Percentiles rank a stretch among this genome's conserved stretches.
These are phyloP conservation scores for Candida pseudocylindracea DNA, from an alignment of 1,139 yeast species.

Conservation along the genomic window DNA sequence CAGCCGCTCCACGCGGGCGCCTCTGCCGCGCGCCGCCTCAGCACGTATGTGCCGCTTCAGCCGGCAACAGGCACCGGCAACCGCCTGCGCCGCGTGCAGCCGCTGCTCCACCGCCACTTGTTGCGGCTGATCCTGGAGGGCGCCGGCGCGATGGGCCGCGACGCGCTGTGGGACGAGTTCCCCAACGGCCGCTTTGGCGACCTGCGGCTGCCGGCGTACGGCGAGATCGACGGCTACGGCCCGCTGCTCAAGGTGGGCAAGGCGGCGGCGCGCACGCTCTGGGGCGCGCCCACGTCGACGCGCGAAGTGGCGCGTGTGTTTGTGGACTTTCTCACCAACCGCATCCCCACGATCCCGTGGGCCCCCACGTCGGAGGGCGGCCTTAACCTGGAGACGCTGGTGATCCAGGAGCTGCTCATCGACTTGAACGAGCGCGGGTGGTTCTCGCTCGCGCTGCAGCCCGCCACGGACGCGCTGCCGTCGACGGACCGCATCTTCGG, in stretches of 20 bases:
- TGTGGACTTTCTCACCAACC: constrained; percentile 51
- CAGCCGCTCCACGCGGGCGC: neutral
- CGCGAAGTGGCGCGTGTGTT: constrained; percentile 50
- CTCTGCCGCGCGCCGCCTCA: neutral
- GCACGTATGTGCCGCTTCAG: too few relatives aligned
- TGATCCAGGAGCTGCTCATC: constrained; percentile 79
- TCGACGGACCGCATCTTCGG: constrained; percentile 81
- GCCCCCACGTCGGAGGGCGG: constrained; percentile 35
- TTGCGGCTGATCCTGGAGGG: constrained; percentile 66
- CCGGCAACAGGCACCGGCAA: neutral
- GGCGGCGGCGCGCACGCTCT: constrained; percentile 12
- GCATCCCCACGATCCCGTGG: constrained; percentile 75
- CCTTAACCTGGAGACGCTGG: constrained; percentile 70
- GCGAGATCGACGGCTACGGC: constrained; percentile 95
- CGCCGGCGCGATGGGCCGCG: constrained; percentile 68
- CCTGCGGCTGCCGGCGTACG: constrained; percentile 91
- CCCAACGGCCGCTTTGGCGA: constrained; percentile 98
- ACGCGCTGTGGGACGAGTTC: constrained; percentile 97
- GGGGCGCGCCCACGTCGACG: constrained; percentile 64
- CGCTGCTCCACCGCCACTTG: constrained; percentile 19
- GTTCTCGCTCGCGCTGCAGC: constrained; percentile 90
- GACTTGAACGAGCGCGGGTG: constrained; percentile 53
- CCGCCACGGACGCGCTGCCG: constrained; percentile 60
- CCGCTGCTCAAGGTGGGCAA: constrained; percentile 39
- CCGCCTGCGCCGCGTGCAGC: neutral